Evolutionary conservation across 306 rosid species (phyloP), one percentile per base, ranked within the genome.

Genomic region (Rubus idaeus): DNA sequence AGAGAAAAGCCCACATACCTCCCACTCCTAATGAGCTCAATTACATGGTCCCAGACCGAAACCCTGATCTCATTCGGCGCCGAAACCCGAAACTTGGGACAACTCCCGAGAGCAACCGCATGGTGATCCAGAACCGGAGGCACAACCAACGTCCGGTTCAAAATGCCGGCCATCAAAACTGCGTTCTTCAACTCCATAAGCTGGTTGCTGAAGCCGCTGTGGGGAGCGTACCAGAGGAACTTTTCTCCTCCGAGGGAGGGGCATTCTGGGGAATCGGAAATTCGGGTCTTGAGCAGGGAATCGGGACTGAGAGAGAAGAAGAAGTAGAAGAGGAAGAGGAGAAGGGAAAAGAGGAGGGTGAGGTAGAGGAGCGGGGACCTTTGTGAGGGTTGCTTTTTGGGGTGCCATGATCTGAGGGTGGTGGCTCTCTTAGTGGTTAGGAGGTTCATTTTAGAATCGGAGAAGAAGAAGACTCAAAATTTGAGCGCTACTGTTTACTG

Each of bases 141-240:
- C 77, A 89, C 86, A 78, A 94, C 71, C 80, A 94, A 81, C 26
- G 95, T 94, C 73, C 98, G 89, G 84, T 92, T 92, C 51, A 94
- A 80, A 76, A 94, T 90, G 57, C 79, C 89, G 1, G 96, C 90
- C 55, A 94, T 77, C 37, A 88, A 64, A 78, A 92, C 45, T 1
- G 90, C 97, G 37, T 88, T 87, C 79, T 90, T 91, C 80, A 94
- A 87, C 83, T 94, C 97, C 1, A 86, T 76, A 77, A 94, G 90
- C 89, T 94, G 96, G 83, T 94, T 94, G 81, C 86, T 87, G 93
- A 94, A 92, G 61, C 98, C 98, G 9, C 97, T 90, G 83, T 89
- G 96, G 49, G 98, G 97, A 0, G 97, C 97, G 71, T 90, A 92
- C 86, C 85, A 89, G 71, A 92, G 73, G 86, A 92, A 95, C 64